Base-by-base conservation (phyloP, 164 flowering plant genomes). In the Cinnamomum chago region DNA sequence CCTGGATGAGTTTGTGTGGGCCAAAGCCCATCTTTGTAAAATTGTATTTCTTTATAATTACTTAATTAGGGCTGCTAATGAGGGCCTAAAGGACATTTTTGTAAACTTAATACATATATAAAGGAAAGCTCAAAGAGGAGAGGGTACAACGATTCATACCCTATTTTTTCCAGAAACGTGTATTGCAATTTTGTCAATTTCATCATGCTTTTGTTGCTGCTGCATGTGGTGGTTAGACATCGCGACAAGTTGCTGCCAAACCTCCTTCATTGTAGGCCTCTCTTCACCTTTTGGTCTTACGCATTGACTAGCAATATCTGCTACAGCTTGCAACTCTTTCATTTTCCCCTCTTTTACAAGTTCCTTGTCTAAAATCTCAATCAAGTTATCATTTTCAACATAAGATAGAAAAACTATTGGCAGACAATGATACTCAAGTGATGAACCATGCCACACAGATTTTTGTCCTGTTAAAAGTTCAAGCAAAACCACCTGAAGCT, bases 401-500 rank as follows among this genome's bases (percentile, higher is more conserved):
- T 80, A 78, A 52, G 62, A 68, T 3, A 74, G 13, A 50, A 85
- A 85, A 33, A 71, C 64, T 70, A 35, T 74, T 0, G 80, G 83
- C 5, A 86, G 62, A 30, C 70, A 72, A 25, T 50, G 50, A 14
- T 27, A 18, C 67, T 70, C 78, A n/a, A 35, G 24, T 6, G 78
- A 64, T n/a, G 60, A 33, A 25, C 65, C 67, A 1, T 3, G 12
- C 15, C 62, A 70, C 50, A 71, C 62, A 14, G 79, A 81, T 51
- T 79, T 81, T 50, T 71, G 50, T 2, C 86, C 81, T 1, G 83
- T 80, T 13, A 85, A 14, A 2, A 85, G 77, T 79, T 85, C 84
- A 0, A 70, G 79, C 2, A 85, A 74, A 10, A 85, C 85, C 2
- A 83, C 86, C 86, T 84, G 25, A 85, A 85, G 50, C 85, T 82